Conservation (phyloP, 768 basidiomycete species). For the Boletus rufocinnamomeus region DNA sequence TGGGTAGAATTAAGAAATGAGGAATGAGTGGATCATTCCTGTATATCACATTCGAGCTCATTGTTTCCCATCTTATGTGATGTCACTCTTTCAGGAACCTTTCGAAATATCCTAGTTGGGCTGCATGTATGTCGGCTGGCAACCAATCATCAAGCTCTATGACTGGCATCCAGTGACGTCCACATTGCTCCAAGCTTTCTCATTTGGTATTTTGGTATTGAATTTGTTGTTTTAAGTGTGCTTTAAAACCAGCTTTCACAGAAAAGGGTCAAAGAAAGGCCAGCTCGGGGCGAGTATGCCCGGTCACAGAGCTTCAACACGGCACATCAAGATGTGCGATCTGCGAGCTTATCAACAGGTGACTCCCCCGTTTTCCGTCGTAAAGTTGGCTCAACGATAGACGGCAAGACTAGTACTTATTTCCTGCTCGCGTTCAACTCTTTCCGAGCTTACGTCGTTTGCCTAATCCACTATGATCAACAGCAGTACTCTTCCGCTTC, state of each 20-base stretch:
- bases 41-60: background rate
- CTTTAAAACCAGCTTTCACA: background rate
- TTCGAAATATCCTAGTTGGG: background rate
- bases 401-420: background rate
- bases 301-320: background rate
- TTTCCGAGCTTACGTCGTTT: constrained; percentile 40
- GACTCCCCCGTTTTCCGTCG: background rate
- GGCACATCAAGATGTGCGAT: background rate
- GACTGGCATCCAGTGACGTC: background rate
- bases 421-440: constrained; percentile 9
- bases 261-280: background rate
- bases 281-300: background rate
- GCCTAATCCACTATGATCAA: constrained; percentile 33
- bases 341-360: background rate
- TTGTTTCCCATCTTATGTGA: background rate
- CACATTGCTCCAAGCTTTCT: background rate
- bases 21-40: background rate
- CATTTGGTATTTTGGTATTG: too few relatives aligned
- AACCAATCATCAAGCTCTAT: background rate
- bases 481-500: constrained; percentile 67
- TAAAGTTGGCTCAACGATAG: background rate
- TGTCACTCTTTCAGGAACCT: background rate
- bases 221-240: too few relatives aligned
- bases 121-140: background rate
- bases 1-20: background rate